Evolutionary conservation across 345 rosid species (phyloP), one percentile per base, ranked within the genome.

Genomic region (Eucalyptus sp.): DNA sequence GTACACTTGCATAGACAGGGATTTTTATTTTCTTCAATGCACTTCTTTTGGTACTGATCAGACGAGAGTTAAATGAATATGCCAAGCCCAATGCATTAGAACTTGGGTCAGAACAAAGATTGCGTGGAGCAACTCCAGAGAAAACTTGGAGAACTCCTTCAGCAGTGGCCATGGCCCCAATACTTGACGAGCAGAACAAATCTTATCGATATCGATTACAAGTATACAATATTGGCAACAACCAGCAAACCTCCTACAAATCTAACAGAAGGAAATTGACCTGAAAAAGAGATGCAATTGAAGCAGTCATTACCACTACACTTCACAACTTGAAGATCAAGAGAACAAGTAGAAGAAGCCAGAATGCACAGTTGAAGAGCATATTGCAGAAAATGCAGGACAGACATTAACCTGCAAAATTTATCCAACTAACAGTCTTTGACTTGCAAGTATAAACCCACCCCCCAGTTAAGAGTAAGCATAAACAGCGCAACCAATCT

Each of bases 101-200:
- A 90, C 87, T 86, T 37, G 76, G 86, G 86, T 92, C 91, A 88
- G 91, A 88, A 86, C 91, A 83, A 52, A 91, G 90, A 90, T 89
- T 54, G 88, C 46, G 89, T 87, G 92, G 92, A 50, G 81, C 92
- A 91, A 92, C 88, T 91, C 94, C 91, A 18, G 93, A 90, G 18
- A 93, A 90, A 87, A 93, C 91, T 86, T 93, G 95, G 80, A 93
- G 92, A 88, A 92, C 94, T 88, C 90, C 93, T 91, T 94, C 95
- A 33, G 87, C 89, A 92, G 94, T 92, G 89, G 91, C 96, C 95
- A 95, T 93, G 84, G 64, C 43, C 84, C 60, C 86, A 60, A 33
- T 54, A 33, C 33, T 86, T 13, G 87, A 86, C 48, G 7, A 76
- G 87, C 37, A 85, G 56, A 27, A 85, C 18, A 14, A 27, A 31